These are phyloP conservation scores for Umbilicus rupestris DNA, from an alignment of 164 flowering plant species.

Conservation along the genomic window DNA sequence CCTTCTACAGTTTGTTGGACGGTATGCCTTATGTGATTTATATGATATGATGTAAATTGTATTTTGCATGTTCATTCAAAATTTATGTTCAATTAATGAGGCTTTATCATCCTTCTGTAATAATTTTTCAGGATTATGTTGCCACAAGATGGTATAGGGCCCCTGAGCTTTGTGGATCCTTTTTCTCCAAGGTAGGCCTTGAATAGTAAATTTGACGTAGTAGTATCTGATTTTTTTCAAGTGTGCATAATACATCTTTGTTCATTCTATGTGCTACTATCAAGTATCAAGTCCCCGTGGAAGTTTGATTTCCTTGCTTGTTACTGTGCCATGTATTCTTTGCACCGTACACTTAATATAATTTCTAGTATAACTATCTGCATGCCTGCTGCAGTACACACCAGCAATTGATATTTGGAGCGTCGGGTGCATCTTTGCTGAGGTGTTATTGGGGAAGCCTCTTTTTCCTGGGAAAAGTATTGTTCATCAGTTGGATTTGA, in stretches of 20 bases:
- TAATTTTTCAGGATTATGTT: conserved; percentile 7
- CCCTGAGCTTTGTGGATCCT: conserved; percentile 8
- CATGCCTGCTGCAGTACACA: conserved; percentile 47
- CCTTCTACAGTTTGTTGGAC: conserved; percentile 9
- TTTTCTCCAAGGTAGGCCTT: conserved; percentile 7
- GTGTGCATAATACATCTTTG: not conserved
- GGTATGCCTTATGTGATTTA: not conserved
- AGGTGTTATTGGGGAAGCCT: conserved; percentile 61
- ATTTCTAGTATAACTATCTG: not conserved
- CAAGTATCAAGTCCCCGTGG: conserved; percentile 53
- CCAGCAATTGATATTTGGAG: conserved; percentile 79
- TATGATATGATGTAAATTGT: not conserved
- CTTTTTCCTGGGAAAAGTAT: conserved; percentile 74
- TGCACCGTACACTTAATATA: conserved; percentile 9
- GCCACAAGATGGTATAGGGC: conserved; percentile 11
- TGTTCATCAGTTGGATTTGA: conserved; percentile 63
- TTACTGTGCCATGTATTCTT: conserved; percentile 26
- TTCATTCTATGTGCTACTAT: conserved; percentile 28
- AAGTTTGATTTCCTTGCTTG: conserved; percentile 41
- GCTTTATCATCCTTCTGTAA: not conserved
- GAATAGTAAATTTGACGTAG: not conserved
- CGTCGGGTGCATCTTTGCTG: conserved; percentile 71
- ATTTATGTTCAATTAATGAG: too few species aligned
- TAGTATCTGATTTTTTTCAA: not conserved
- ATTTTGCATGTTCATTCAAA: not conserved